Base-by-base conservation (phyloP, 2,329 filamentous ascomycete genomes). In the Pyricularia sp. region DNA sequence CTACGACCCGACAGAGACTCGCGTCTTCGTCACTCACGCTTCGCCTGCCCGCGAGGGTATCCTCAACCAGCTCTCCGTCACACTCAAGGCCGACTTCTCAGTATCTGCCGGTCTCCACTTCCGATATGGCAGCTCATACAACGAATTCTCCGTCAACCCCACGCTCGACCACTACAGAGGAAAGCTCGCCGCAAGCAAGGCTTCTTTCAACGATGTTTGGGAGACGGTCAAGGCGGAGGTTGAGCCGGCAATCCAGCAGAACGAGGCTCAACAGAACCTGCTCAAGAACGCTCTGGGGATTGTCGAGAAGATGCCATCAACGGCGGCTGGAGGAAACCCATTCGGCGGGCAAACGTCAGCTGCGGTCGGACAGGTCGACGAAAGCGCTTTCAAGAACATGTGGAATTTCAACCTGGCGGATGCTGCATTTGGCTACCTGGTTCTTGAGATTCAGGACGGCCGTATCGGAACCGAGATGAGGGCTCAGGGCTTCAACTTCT, bases 351-450 rank as follows among this genome's bases (percentile, higher is more conserved):
- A 92, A 33, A 87, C 90, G 68, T 89, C 88, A 67, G 82, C 86
- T 68, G 86, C 88, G 69, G 90, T 92, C 67, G 95, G 95, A 36
- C 92, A 97, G 76, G 93, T 99, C 23, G 95, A 99, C 72, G 95
- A 99, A 83, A 97, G 94, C 75, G 95, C 95, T 1, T 99, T 99
- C 86, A 99, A 99, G 84, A 99, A 99, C 79, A 98, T 98, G 95
- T 99, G 95, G 95, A 99, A 99, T 80, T 99, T 99, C 82, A 98
- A 98, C 79, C 81, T 99, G 73, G 95, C 95, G 33, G 95, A 99
- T 82, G 95, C 95, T 69, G 94, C 95, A 25, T 99, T 98, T 78
- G 95, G 95, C 71, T 99, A 93, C 85, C 85, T 99, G 67, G 93
- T 98, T 20, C 82, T 99, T 69, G 95, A 99, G 78, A 90, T 99